Base-by-base conservation (phyloP, 2,329 filamentous ascomycete species). In the Aspergillus vadensis region DNA sequence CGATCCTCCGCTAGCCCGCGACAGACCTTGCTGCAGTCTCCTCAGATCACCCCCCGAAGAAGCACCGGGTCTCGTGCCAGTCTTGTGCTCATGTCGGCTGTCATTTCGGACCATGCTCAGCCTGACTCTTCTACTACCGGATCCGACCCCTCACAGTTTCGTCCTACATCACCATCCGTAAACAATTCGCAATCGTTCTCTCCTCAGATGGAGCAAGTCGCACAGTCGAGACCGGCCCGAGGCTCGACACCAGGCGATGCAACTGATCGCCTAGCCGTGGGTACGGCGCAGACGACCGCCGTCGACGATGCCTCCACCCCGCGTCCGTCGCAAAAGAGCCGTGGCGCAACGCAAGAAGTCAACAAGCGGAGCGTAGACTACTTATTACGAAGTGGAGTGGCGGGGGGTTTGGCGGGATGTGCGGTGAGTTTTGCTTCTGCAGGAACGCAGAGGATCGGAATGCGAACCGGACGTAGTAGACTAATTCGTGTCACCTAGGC, bases 321-420 rank as follows among this genome's bases (percentile, higher is more conserved):
- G 30, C 61, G 58, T 19, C 30, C 44, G 17, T 62, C 57, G 12
- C 67, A 66, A 38, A 64, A 60, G 44, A 57, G 55, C 19, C 66
- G 55, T 7, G 55, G 38, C 30, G 64, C 61, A 6, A 44, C 55
- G 8, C 65, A 81, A 65, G 83, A 83, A 69, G 75, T 85, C 27
- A 81, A 90, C 65, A 91, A 88, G 77, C 87, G 89, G 73, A 95
- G 88, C 73, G 80, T 90, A 65, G 91, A 96, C 69, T 98, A 98
- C 77, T 81, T 95, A 47, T 83, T 92, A 77, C 87, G 91, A 69
- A 95, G 90, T 63, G 91, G 91, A 36, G 79, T 96, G 32, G 94
- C 95, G 2, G 95, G 95, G 51, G 95, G 95, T 15, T 67, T 97
- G 61, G 95, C 95, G 56, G 95, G 94, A 66, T 97, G 92, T 80